phyloP scores from a whole-genome alignment of 2,329 filamentous ascomycete species.

The Aschersonia sp. region DNA sequence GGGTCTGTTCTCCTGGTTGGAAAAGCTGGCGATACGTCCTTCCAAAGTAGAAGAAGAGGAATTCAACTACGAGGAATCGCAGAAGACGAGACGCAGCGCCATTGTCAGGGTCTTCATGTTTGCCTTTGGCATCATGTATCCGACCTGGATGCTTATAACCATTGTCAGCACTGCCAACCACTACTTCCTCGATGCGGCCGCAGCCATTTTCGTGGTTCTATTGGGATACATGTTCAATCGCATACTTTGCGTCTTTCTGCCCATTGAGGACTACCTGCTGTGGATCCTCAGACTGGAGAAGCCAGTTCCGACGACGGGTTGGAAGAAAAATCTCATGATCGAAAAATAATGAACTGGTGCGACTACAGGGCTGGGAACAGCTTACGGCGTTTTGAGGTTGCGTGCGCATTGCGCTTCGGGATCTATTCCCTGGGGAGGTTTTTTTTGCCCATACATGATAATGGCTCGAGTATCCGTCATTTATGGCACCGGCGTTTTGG shows the following conservation, averaged over 20 bases:
- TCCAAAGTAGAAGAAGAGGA: slow-evolving; percentile 4
- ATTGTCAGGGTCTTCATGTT: slow-evolving; percentile 9
- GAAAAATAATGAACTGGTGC: slow-evolving; percentile 1
- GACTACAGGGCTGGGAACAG: too few relatives aligned
- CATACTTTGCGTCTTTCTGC: slow-evolving; percentile 42
- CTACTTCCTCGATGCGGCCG: slow-evolving; percentile 50
- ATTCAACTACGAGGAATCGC: slow-evolving; percentile 3
- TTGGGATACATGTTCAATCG: slow-evolving; percentile 38
- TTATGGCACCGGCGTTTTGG: too few relatives aligned
- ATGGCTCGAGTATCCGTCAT: too few relatives aligned
- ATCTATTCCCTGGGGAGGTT: too few relatives aligned
- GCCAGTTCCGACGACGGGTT: slow-evolving; percentile 33
- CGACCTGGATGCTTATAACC: slow-evolving; percentile 33
- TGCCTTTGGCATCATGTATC: slow-evolving; percentile 33
- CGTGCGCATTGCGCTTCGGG: too few relatives aligned
- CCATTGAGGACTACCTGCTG: slow-evolving; percentile 49
- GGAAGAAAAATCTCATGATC: slow-evolving; percentile 9
- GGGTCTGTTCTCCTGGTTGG: slow-evolving; percentile 11
- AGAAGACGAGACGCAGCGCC: slow-evolving; percentile 8
- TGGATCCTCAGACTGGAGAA: slow-evolving; percentile 48
- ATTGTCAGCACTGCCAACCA: slow-evolving; percentile 49
- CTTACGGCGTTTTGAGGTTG: too few relatives aligned
- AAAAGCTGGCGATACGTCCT: not conserved
- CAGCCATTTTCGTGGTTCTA: slow-evolving; percentile 44
- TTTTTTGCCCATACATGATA: too few relatives aligned